A percentile compares a stretch with the other conserved stretches of the same genome.
Conservation (phyloP, 1,139 yeast species). For the Pichia sp. region DNA sequence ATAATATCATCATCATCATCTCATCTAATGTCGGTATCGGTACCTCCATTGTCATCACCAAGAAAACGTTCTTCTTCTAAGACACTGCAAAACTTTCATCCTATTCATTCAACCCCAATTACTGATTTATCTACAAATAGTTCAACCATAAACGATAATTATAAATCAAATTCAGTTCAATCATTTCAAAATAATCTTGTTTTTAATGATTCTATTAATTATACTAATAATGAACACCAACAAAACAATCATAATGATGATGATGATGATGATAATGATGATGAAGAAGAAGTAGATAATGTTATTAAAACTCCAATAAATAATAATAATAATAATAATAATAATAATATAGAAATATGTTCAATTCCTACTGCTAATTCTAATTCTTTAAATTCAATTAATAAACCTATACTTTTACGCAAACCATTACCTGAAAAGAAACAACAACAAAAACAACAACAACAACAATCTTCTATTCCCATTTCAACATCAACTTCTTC, state of each 20-base stretch:
- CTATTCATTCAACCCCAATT: slow-evolving; percentile 19
- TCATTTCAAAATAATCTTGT: too few relatives aligned
- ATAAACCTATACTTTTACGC: not conserved
- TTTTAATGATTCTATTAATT: too few relatives aligned
- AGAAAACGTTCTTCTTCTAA: slow-evolving; percentile 29
- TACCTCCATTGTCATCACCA: slow-evolving; percentile 5
- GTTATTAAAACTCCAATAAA: too few relatives aligned
- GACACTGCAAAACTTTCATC: slow-evolving; percentile 28
- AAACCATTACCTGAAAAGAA: not conserved
- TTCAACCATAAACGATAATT: too few relatives aligned
- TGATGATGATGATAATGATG: too few relatives aligned
- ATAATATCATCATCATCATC: too few relatives aligned
- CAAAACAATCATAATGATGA: too few relatives aligned
- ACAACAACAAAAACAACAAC: not conserved
- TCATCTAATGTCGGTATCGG: not conserved
- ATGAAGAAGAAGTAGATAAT: too few relatives aligned
- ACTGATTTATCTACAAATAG: slow-evolving; percentile 2
- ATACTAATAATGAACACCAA: too few relatives aligned
- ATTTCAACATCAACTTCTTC: not conserved
- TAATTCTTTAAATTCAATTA: too few relatives aligned
- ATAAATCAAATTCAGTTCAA: not conserved
- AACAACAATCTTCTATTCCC: not conserved
- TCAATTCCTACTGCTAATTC: not conserved
- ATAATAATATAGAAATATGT: too few relatives aligned
- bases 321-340: too few relatives aligned